Evolutionary conservation across 306 rosid genomes (phyloP).

Genomic region (Pyrus bretschneideri): DNA sequence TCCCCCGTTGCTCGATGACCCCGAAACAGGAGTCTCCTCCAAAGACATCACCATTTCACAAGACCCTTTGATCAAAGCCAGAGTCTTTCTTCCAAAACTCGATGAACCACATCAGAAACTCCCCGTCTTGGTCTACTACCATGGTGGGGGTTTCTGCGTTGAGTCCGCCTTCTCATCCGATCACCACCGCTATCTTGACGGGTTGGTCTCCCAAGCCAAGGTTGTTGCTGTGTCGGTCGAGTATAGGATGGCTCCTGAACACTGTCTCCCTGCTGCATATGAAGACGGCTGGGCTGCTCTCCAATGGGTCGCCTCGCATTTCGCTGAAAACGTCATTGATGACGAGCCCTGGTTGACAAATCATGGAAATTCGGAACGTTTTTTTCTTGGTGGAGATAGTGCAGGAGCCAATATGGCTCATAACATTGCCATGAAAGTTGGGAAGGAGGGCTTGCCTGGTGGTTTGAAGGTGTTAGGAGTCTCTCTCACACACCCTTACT

Average conservation of each 20-base stretch:
- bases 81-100: slow-evolving; percentile 36
- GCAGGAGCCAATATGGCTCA: slow-evolving; percentile 44
- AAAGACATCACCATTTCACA: slow-evolving; percentile 36
- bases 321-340: background rate
- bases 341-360: slow-evolving; percentile 35
- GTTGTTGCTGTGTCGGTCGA: slow-evolving; percentile 46
- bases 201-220: slow-evolving; percentile 30
- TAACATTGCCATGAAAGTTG: slow-evolving; percentile 34
- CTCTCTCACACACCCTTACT: slow-evolving; percentile 35
- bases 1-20: slow-evolving; percentile 31
- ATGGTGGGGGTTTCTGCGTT: slow-evolving; percentile 36
- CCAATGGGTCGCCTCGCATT: slow-evolving; percentile 32
- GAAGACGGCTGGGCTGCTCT: slow-evolving; percentile 42
- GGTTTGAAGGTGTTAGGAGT: slow-evolving; percentile 27
- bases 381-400: slow-evolving; percentile 45
- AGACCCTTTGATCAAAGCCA: slow-evolving; percentile 34
- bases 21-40: slow-evolving; percentile 39
- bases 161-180: slow-evolving; percentile 47
- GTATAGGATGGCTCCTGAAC: slow-evolving; percentile 45
- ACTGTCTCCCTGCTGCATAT: slow-evolving; percentile 35
- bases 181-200: slow-evolving; percentile 40
- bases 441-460: slow-evolving; percentile 31
- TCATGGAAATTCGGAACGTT: slow-evolving; percentile 22
- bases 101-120: slow-evolving; percentile 8
- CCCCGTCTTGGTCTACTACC: slow-evolving; percentile 49